Percentiles rank a stretch among this genome's conserved stretches.
Evolutionary conservation across 1,139 yeast species (phyloP).

Genomic region (Chernovozyma sophiae-reginae): DNA sequence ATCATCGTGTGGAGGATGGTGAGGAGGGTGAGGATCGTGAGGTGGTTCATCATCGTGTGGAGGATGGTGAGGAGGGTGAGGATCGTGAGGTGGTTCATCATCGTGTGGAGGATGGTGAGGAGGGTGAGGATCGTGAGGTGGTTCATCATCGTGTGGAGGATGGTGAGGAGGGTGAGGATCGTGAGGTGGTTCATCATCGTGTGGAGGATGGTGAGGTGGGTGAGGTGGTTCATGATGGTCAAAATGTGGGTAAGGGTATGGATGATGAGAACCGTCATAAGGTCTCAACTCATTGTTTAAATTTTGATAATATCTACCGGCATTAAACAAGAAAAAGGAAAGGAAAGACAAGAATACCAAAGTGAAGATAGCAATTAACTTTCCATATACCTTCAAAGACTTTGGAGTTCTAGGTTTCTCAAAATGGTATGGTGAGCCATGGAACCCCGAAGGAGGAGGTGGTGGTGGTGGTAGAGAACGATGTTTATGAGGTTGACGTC

Average conservation of each 20-base stretch:
- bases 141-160: background rate
- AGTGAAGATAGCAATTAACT: background rate
- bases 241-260: no score
- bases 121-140: background rate
- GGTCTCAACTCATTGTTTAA: background rate
- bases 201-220: no score
- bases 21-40: background rate
- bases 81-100: background rate
- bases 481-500: background rate
- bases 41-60: constrained; percentile 3
- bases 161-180: background rate
- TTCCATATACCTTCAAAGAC: background rate
- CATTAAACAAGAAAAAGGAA: background rate
- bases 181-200: no score
- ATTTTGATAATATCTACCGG: background rate
- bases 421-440: background rate
- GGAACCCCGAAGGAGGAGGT: background rate
- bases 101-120: constrained; percentile 1
- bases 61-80: constrained; percentile 1
- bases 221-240: no score
- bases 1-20: background rate
- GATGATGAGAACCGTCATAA: no score
- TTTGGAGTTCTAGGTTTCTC: background rate
- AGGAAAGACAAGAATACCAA: background rate
- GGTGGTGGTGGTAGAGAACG: background rate